Conservation (phyloP, 2,329 filamentous ascomycete species). For the Cordyceps militaris region DNA sequence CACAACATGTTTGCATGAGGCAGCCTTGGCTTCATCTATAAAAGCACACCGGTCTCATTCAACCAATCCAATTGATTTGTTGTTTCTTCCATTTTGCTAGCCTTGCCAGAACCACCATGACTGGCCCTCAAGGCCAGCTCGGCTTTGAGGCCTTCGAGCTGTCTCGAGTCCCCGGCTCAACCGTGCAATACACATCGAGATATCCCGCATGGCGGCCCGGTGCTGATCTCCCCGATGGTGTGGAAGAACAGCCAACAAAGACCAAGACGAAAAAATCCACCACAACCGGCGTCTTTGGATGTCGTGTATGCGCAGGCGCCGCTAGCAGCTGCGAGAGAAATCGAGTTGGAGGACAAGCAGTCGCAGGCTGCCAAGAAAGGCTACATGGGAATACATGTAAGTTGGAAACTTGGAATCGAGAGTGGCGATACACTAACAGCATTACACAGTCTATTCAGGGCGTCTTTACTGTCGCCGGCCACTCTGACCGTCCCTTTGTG, state of each 20-base stretch:
- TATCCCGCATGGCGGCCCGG: background rate
- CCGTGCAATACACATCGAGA: background rate
- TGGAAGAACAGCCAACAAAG: slow-evolving; percentile 4
- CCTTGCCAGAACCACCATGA: background rate
- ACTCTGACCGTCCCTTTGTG: slow-evolving; percentile 44
- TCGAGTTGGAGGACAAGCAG: slow-evolving; percentile 25
- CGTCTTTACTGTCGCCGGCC: slow-evolving; percentile 44
- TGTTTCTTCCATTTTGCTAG: background rate
- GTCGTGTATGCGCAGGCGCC: slow-evolving; percentile 32
- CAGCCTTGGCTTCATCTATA: no score
- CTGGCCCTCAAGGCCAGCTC: background rate
- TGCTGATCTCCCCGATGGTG: background rate
- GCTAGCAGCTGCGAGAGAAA: slow-evolving; percentile 28
- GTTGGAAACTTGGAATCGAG: slow-evolving; percentile 13
- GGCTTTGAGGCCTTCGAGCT: slow-evolving; percentile 7
- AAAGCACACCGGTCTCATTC: background rate
- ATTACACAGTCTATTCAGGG: slow-evolving; percentile 44
- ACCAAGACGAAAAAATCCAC: background rate
- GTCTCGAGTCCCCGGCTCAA: background rate
- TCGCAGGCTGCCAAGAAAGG: slow-evolving; percentile 12
- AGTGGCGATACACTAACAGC: background rate
- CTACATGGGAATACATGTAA: slow-evolving; percentile 31
- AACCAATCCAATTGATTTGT: background rate
- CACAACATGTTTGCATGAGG: no score
- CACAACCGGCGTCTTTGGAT: slow-evolving; percentile 27